Evolutionary conservation across 192 early-diverging fungal genomes (phyloP).

Genomic region (Podila minutissima): DNA sequence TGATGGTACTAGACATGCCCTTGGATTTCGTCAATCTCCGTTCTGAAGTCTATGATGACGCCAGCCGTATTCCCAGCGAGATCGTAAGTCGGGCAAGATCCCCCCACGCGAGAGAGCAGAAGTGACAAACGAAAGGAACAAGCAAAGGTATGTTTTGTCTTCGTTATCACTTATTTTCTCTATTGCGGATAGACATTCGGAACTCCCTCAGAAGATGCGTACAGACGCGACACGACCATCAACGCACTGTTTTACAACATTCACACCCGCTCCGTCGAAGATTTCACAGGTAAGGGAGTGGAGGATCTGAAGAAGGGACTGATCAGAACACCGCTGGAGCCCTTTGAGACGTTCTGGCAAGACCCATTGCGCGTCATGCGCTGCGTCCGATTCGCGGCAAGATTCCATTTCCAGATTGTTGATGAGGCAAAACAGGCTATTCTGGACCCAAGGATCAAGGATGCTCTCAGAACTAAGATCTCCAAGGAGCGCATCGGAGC

Average conservation of each 20-base stretch:
- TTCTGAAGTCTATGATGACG: slow-evolving; percentile 87
- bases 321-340: slow-evolving; percentile 90
- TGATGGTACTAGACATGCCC: slow-evolving; percentile 75
- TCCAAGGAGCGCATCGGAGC: slow-evolving; percentile 91
- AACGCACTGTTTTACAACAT: slow-evolving; percentile 99
- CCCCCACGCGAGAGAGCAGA: no score
- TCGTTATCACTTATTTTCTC: background rate
- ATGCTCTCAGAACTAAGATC: slow-evolving; percentile 83
- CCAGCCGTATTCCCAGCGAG: slow-evolving; percentile 80
- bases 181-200: slow-evolving; percentile 70
- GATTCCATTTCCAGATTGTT: slow-evolving; percentile 84
- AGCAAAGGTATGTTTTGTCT: background rate
- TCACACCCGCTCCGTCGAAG: slow-evolving; percentile 83
- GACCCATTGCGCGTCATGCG: slow-evolving; percentile 96
- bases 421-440: slow-evolving; percentile 72
- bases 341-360: slow-evolving; percentile 91
- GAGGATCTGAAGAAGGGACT: slow-evolving; percentile 74
- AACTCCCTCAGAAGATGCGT: slow-evolving; percentile 91
- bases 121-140: no score
- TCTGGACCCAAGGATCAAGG: slow-evolving; percentile 61
- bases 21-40: slow-evolving; percentile 98
- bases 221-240: slow-evolving; percentile 96
- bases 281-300: slow-evolving; percentile 83
- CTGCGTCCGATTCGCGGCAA: slow-evolving; percentile 93
- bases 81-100: slow-evolving; percentile 52